These are phyloP conservation scores for Polychytrium aggregatum DNA, from an alignment of 192 early-diverging fungal species.

Conservation along the genomic window DNA sequence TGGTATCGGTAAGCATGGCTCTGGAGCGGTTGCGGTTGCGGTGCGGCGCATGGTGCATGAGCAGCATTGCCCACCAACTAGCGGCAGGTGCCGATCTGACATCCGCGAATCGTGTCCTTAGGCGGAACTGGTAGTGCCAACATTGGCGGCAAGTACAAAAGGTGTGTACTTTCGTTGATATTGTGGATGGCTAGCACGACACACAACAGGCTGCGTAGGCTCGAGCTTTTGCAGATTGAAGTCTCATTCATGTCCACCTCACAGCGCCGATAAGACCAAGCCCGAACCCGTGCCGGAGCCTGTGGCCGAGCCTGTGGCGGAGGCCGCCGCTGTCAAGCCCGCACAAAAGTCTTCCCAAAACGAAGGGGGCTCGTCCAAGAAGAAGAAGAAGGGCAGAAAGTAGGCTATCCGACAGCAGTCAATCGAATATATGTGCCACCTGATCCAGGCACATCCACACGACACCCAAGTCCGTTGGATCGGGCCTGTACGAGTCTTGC, in stretches of 20 bases:
- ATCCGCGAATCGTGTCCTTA: too few relatives aligned
- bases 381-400: constrained; percentile 15
- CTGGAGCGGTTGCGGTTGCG: too few relatives aligned
- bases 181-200: background rate
- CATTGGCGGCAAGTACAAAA: constrained; percentile 17
- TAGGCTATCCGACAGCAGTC: too few relatives aligned
- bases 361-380: constrained; percentile 1
- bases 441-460: too few relatives aligned
- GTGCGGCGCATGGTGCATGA: too few relatives aligned
- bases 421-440: too few relatives aligned
- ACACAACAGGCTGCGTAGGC: background rate
- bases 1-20: constrained; percentile 43
- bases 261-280: background rate
- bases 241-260: background rate
- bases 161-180: background rate
- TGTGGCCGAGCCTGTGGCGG: background rate
- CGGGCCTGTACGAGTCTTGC: too few relatives aligned
- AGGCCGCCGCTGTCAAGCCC: background rate
- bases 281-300: background rate
- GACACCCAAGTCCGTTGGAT: too few relatives aligned
- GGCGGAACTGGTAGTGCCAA: constrained; percentile 61
- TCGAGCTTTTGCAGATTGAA: background rate
- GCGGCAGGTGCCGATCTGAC: too few relatives aligned
- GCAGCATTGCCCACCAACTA: too few relatives aligned
- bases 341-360: background rate